Evolutionary conservation across 192 early-diverging fungal species (phyloP).

Genomic region (Backusella parvicylindrica): DNA sequence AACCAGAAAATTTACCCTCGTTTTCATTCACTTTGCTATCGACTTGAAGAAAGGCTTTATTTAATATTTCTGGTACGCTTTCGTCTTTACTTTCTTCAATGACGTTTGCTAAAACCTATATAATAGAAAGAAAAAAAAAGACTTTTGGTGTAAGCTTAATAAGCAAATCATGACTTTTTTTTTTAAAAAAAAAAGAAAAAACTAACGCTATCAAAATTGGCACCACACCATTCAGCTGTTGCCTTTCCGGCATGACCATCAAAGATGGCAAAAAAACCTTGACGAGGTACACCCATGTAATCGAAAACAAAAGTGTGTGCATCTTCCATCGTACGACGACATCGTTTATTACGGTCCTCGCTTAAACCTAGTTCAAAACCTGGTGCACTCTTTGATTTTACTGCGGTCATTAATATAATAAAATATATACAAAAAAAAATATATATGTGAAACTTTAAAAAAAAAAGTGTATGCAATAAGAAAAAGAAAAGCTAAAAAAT

Average conservation of each 20-base stretch:
- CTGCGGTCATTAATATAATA: background rate
- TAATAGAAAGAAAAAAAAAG: background rate
- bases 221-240: slow-evolving; percentile 95
- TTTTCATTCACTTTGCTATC: slow-evolving; percentile 78
- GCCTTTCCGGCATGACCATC: slow-evolving; percentile 96
- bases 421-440: background rate
- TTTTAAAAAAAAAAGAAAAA: background rate
- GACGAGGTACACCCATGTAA: slow-evolving; percentile 75
- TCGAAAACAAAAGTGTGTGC: slow-evolving; percentile 84
- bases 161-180: background rate
- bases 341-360: slow-evolving; percentile 88
- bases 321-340: slow-evolving; percentile 97
- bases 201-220: slow-evolving; percentile 74
- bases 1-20: slow-evolving; percentile 82
- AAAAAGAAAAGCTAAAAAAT: slow-evolving; percentile 11
- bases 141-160: background rate
- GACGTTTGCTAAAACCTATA: slow-evolving; percentile 67
- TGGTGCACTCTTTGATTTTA: slow-evolving; percentile 14
- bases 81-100: slow-evolving; percentile 48
- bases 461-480: background rate
- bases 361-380: slow-evolving; percentile 66
- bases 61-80: slow-evolving; percentile 77
- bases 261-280: slow-evolving; percentile 93
- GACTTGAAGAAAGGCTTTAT: slow-evolving; percentile 76
- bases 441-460: background rate